Base-by-base conservation (phyloP, 2,329 filamentous ascomycete species). In the Myrmaecium sp. region DNA sequence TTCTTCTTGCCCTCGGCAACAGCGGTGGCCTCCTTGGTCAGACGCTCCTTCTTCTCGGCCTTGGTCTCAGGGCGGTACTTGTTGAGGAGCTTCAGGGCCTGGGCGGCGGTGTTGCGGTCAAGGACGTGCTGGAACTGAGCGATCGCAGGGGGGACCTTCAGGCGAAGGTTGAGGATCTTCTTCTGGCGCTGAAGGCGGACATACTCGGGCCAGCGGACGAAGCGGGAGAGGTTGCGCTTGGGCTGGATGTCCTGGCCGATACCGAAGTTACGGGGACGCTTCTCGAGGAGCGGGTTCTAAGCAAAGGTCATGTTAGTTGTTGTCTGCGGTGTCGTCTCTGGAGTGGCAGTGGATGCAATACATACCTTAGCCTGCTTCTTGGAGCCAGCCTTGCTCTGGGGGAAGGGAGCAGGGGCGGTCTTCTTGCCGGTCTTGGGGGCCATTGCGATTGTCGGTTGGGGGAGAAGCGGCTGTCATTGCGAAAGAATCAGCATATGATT, bases 401-500 rank as follows among this genome's bases (percentile, higher is more conserved):
- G 80, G 74, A 92, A 93, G 60, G 89, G 89, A 66, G 89, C 83
- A 58, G 89, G 69, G 52, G 89, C 89, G 64, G 81, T 76, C 73
- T 94, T 95, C 80, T 94, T 95, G 70, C 83, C 83, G 52, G 58
- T 51, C 69, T 95, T 98, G 58, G 86, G 51, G 41, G 49, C 40
- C 49, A 51, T 51, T 35, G 41, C 46, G 35, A 23, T 42, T 38
- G 79, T 46, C 37, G 80, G n/a, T n/a, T n/a, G n/a, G n/a, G n/a
- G n/a, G n/a, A n/a, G n/a, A n/a, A n/a, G n/a, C 78, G 89, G 82
- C 89, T 95, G 69, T 95, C 84, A 95, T 95, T 89, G 86, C 95
- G 86, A 91, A 84, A 89, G 79, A 92, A 82, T 92, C 79, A 94
- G 83, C 77, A 58, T 62, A 67, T 62, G 45, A 27, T 28, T 24